Conservation (phyloP, 1,284 basidiomycete species). For the Pholiota adiposa region DNA sequence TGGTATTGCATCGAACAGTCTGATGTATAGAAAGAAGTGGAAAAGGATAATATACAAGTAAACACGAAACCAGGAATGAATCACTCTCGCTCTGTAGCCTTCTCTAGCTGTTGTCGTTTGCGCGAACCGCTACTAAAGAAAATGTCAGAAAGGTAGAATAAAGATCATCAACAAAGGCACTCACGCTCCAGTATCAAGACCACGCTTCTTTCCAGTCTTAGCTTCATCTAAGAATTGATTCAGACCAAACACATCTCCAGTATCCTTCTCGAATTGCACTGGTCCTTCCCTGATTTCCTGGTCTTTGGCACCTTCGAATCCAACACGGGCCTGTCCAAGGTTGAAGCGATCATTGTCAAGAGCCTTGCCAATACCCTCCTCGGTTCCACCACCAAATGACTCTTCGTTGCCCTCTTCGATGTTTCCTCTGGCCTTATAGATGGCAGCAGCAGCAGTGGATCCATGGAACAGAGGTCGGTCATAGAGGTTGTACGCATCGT, state of each 20-base stretch:
- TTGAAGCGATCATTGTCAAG: constrained; percentile 95
- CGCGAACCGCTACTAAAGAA: constrained; percentile 58
- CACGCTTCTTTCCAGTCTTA: constrained; percentile 90
- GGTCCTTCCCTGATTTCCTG: constrained; percentile 89
- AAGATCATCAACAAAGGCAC: constrained; percentile 33
- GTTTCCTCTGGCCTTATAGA: constrained; percentile 92
- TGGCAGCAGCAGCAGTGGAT: constrained; percentile 93
- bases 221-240: constrained; percentile 98
- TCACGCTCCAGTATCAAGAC: constrained; percentile 77
- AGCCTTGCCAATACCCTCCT: constrained; percentile 90
- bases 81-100: constrained; percentile 61
- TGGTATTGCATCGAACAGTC: constrained; percentile 2
- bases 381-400: constrained; percentile 91
- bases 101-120: constrained; percentile 76
- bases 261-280: constrained; percentile 99
- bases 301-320: constrained; percentile 88
- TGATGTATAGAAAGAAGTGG: constrained; percentile 1
- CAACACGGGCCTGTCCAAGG: constrained; percentile 82
- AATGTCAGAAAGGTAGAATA: constrained; percentile 17
- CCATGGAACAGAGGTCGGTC: constrained; percentile 97
- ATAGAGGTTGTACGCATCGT: constrained; percentile 93
- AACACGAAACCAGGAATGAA: constrained; percentile 6
- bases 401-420: constrained; percentile 87
- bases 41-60: constrained; percentile 12
- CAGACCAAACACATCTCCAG: constrained; percentile 96